Base-by-base conservation (phyloP, 2,329 filamentous ascomycete species). In the Emmonsiellopsis sp. region DNA sequence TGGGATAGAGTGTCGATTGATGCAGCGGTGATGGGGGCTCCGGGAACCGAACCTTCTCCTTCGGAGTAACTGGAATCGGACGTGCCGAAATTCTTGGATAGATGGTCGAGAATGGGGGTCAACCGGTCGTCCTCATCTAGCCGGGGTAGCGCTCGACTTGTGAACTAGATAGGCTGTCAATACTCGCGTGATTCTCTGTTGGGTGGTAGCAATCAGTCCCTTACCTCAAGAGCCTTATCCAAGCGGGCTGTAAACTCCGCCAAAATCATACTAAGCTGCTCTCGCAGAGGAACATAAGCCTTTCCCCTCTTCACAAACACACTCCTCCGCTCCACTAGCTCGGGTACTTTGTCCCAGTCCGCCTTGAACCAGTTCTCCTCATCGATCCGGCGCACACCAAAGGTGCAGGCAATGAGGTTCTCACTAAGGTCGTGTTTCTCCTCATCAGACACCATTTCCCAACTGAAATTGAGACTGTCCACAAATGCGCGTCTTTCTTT, bases 61-160 rank as follows among this genome's bases (percentile, higher is more conserved):
- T 81, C 81, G 4, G 81, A 80, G 73, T 94, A 95, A 10, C 83
- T 82, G 6, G 89, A 84, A 64, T 96, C 92, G 1, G 93, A 93
- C 0, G 92, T 90, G 60, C 88, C 86, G 70, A 98, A 98, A 67
- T 92, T 95, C 69, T 95, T 92, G 56, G 89, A 93, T n/a, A 98
- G 80, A 65, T 98, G 85, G 43, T 81, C 78, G 33, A 88, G 74
- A 57, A 88, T 87, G 0, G 85, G 85, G 0, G 81, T 80, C 13
- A 98, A 80, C 45, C 93, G 87, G 68, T 97, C 92, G 68, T 98
- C 93, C 75, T 98, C 93, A 66, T 98, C 93, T 37, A 98, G 81
- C 9, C 91, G 85, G 0, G 93, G 93, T 3, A 97, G 78, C 0
- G 90, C 90, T 52, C 91, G 86, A n/a, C 90, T 86, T 6, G 93